Conservation (phyloP, 352 stramenopile genomes). For the Phytophthora europaea region DNA sequence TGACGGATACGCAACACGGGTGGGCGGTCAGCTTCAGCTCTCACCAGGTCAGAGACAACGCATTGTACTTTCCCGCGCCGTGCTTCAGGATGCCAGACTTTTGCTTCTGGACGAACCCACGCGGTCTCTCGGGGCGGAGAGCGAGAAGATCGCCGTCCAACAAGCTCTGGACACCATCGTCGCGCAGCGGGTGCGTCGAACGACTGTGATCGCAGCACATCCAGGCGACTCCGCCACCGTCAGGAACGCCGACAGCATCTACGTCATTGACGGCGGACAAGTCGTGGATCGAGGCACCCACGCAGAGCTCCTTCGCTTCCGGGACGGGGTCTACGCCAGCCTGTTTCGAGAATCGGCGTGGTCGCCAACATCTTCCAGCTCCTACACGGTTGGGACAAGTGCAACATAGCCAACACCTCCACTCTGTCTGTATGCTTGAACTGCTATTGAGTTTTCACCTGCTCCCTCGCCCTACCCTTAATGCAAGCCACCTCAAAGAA, state of each 20-base stretch:
- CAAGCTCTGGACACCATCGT: slow-evolving; percentile 56
- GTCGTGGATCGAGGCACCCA: slow-evolving; percentile 58
- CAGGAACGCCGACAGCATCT: slow-evolving; percentile 47
- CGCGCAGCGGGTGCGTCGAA: slow-evolving; percentile 39
- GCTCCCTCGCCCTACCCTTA: background rate
- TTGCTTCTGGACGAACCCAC: slow-evolving; percentile 94
- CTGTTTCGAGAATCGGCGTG: slow-evolving; percentile 31
- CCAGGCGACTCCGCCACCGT: slow-evolving; percentile 47
- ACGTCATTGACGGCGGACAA: slow-evolving; percentile 32
- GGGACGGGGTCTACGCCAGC: slow-evolving; percentile 28
- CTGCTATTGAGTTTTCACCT: slow-evolving; percentile 13
- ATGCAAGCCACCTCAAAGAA: slow-evolving; percentile 32
- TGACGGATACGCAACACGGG: slow-evolving; percentile 93
- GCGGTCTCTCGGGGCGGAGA: slow-evolving; percentile 74
- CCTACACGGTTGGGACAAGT: slow-evolving; percentile 28
- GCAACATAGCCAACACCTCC: slow-evolving; percentile 16
- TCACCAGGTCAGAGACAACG: slow-evolving; percentile 75
- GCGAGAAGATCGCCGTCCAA: slow-evolving; percentile 74
- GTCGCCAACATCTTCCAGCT: slow-evolving; percentile 30
- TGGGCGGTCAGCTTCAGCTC: slow-evolving; percentile 91
- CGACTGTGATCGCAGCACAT: slow-evolving; percentile 55
- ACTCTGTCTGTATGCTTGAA: background rate
- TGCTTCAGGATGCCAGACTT: slow-evolving; percentile 91
- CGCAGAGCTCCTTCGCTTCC: slow-evolving; percentile 33
- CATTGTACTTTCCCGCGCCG: slow-evolving; percentile 93